Base-by-base conservation (phyloP, 345 rosid species). In the Cardamine chenopodiifolia region DNA sequence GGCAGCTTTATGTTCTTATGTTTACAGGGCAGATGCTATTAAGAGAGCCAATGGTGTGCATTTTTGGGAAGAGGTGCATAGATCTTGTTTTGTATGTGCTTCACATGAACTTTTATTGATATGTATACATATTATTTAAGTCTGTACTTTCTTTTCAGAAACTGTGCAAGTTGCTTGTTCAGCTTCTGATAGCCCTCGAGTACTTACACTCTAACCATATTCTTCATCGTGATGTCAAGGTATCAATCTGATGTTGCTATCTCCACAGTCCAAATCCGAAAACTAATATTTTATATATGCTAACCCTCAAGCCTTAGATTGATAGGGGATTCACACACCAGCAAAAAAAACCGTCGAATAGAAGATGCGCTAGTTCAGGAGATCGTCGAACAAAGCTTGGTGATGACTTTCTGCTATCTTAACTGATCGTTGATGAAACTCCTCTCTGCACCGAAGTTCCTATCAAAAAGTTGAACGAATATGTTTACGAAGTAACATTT, bases 221-320 rank as follows among this genome's bases (percentile, higher is more conserved):
- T 74, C 92, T 90, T 79, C 98, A 92, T 80, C 96, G 98, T 48
- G 98, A 92, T 86, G 96, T 92, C 82, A 92, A 92, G 94, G 98
- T 90, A 62, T 63, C 81, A 66, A 8, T 44, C 39, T 20, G 50
- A 22, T 19, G 44, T 65, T 26, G 42, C 48, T 63, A 35, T 53
- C 50, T 18, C 12, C 12, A 5, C 23, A 4, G 18, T 61, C 5
- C 26, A 31, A 29, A 68, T 14, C 48, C 75, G 64, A 70, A 39
- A 35, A 32, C 22, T 18, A 13, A 37, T 2, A 12, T 25, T 54
- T 58, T 58, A 15, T 58, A 0, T 44, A 23, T 44, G 57, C 74
- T 70, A 42, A 58, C n/a, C n/a, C n/a, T n/a, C n/a, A n/a, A n/a
- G n/a, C n/a, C n/a, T n/a, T n/a, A n/a, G n/a, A n/a, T n/a, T n/a